Evolutionary conservation across 768 basidiomycete genomes (phyloP).

Genomic region (Paxillus ammoniavirescens): DNA sequence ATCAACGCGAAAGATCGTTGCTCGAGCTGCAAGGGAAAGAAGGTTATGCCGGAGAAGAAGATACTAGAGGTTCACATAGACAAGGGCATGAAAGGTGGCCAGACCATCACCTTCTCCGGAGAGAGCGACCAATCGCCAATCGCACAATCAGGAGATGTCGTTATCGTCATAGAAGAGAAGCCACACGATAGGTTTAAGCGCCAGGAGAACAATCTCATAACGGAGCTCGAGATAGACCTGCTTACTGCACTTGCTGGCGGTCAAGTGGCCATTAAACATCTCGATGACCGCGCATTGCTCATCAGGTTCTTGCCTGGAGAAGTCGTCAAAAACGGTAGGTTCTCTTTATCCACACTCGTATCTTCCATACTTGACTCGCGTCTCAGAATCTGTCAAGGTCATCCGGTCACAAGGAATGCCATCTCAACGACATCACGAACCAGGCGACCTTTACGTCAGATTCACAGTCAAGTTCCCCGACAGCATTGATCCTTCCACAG

Average conservation of each 20-base stretch:
- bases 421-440: conserved; percentile 95
- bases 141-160: conserved; percentile 88
- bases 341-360: not conserved
- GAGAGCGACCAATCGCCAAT: conserved; percentile 93
- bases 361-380: not conserved
- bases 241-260: conserved; percentile 94
- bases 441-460: conserved; percentile 89
- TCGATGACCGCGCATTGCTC: conserved; percentile 87
- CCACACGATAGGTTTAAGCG: conserved; percentile 86
- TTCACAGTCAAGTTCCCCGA: conserved; percentile 90
- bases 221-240: conserved; percentile 88
- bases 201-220: conserved; percentile 83
- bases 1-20: conserved; percentile 94
- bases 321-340: conserved; percentile 88
- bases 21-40: conserved; percentile 92
- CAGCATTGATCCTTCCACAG: conserved; percentile 59
- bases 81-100: conserved; percentile 95
- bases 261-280: conserved; percentile 83
- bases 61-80: conserved; percentile 97
- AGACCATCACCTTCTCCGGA: conserved; percentile 84
- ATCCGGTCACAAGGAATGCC: conserved; percentile 98
- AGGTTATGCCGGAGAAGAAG: conserved; percentile 91
- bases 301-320: conserved; percentile 87
- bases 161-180: conserved; percentile 93
- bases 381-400: conserved; percentile 81